Conservation (phyloP, 352 stramenopile genomes). For the Globisporangium polare region DNA sequence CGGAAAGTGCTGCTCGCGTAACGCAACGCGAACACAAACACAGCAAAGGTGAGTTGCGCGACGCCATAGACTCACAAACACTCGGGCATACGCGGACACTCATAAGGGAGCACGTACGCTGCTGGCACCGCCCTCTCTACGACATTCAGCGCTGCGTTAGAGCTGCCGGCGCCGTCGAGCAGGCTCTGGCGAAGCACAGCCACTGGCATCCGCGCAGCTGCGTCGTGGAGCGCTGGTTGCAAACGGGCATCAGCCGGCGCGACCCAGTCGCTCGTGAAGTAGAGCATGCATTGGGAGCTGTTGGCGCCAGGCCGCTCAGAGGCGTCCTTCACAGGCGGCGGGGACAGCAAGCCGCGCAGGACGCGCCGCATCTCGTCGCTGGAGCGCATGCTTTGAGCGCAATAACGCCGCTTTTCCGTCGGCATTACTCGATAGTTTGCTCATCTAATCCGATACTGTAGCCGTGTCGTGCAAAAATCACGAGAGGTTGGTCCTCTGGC, state of each 20-base stretch:
- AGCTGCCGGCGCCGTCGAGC: background rate
- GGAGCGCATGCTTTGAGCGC: too few relatives aligned
- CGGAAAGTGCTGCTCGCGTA: slow-evolving; percentile 28
- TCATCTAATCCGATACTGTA: too few relatives aligned
- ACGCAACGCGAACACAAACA: background rate
- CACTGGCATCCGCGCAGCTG: slow-evolving; percentile 9
- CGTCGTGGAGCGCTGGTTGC: slow-evolving; percentile 16
- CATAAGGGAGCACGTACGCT: background rate
- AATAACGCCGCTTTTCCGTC: too few relatives aligned
- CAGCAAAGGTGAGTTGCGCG: background rate
- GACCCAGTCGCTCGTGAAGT: slow-evolving; percentile 48
- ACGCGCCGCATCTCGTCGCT: background rate
- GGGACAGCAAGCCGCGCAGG: background rate
- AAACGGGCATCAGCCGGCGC: slow-evolving; percentile 28
- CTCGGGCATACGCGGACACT: background rate
- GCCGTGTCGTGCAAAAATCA: too few relatives aligned
- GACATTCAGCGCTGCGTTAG: background rate
- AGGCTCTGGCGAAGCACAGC: slow-evolving; percentile 27
- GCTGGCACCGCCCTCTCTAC: background rate
- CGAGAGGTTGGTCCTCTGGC: too few relatives aligned
- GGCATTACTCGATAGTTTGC: too few relatives aligned
- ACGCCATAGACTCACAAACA: background rate
- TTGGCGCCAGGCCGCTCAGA: background rate
- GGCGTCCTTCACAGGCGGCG: background rate
- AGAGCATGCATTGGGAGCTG: slow-evolving; percentile 11